Evolutionary conservation across 495 filamentous ascomycete species (phyloP), one percentile per base, ranked within the genome.

Genomic region (Echria macrotheca): DNA sequence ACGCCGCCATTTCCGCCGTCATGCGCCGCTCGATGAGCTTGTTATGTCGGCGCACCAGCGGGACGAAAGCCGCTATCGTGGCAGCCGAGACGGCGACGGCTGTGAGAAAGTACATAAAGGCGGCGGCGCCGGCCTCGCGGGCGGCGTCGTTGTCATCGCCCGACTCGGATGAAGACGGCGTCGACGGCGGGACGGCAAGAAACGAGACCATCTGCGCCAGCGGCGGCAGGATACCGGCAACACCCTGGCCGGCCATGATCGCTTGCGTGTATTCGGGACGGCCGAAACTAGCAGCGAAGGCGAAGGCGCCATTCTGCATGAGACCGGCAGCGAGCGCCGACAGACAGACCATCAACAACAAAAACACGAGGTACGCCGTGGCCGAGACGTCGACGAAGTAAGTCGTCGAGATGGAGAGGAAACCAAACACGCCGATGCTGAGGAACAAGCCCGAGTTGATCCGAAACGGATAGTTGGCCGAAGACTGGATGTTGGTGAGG

Each of bases 291-390:
- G 88, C 78, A 9, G 87, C 90, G 59, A 90, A 96, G 5, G 94
- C 86, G 65, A 96, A 97, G 26, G 91, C 80, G 39, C 94, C 93
- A 64, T 97, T 97, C 69, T 96, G 93, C 61, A 85, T 87, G 46
- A 97, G 72, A 0, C 86, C 94, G 0, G 89, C 81, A 0, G 87
- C 89, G 54, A 85, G 70, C 55, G 88, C 87, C 1, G 89, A 76
- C 5, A 73, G 64, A 44, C 84, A 83, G n/a, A 96, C 91, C 78
- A 89, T 89, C 36, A 80, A 49, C 73, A 98, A 81, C 47, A 95
- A 57, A 52, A 97, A 93, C 8, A 57, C 77, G 50, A 97, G 84
- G 65, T 98, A 97, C 17, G 65, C 66, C 2, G 63, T 61, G 0
- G 84, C 70, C 0, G 83, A 77, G 2, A 79, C 73, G 48, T 73